Base-by-base conservation (phyloP, 1,139 yeast species). In the Hyphopichia burtonii region DNA sequence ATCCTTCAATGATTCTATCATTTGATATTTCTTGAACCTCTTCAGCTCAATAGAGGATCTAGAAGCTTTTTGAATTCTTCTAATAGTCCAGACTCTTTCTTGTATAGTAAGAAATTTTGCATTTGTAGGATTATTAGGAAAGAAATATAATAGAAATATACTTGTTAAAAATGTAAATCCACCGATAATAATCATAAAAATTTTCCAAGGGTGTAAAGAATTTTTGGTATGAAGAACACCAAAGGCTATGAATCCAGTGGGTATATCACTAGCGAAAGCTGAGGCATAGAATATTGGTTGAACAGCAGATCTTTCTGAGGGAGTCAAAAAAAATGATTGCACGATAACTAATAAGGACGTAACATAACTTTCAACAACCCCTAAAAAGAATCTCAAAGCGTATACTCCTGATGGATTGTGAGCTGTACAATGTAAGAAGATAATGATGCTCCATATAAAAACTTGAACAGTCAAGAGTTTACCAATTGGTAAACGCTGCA, bases 41-140 rank as follows among this genome's bases (percentile, higher is more conserved):
- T 68, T 71, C 44, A 66, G 72, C 44, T 69, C 75, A 39, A 71
- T 70, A 2, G 75, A 50, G 7, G 70, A 48, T 38, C 57, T 59
- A 12, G 71, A 61, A 2, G 68, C 51, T 9, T 52, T 44, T 32
- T 49, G 47, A 8, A 71, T 71, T 42, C 71, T 61, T 46, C 74
- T 59, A 34, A 71, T 68, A 10, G 61, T 58, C 70, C 71, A 65
- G 4, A 71, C 66, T 47, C 61, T 66, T 50, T 71, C 76, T 38
- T 68, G 59, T 2, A 48, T 46, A 3, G 63, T 40, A 33, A 71
- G 56, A 45, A 65, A 66, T 45, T 55, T 58, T 3, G 66, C 66
- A 42, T 56, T 58, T 4, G 70, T 52, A 19, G 76, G 76, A 45
- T 69, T 70, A 42, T 69, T 61, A 22, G 76, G 76, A 45, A 67